Evolutionary conservation across 2,329 filamentous ascomycete species (phyloP).

Genomic region (Talaromyces islandicus): DNA sequence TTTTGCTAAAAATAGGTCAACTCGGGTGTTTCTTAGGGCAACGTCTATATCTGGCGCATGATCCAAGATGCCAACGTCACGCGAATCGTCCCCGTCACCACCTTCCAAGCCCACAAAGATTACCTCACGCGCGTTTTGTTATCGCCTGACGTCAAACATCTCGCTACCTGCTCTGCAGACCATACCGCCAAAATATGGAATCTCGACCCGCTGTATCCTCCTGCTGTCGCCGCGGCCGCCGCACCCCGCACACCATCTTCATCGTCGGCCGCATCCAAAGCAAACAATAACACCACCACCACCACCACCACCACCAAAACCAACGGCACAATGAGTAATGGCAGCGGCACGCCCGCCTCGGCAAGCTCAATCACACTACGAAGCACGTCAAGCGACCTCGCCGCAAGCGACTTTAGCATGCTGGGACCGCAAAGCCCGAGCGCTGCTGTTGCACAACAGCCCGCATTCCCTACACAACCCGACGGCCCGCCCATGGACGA

Average conservation of each 20-base stretch:
- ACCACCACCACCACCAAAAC: background rate
- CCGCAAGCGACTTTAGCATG: slow-evolving; percentile 10
- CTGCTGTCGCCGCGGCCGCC: slow-evolving; percentile 30
- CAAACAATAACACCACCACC: too few relatives aligned
- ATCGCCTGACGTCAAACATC: slow-evolving; percentile 87
- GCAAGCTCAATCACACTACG: background rate
- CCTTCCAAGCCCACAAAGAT: slow-evolving; percentile 84
- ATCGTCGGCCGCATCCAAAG: slow-evolving; percentile 9
- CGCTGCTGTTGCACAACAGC: slow-evolving; percentile 18
- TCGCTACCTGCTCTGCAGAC: slow-evolving; percentile 89
- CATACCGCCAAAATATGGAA: slow-evolving; percentile 97
- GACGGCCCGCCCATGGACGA: slow-evolving; percentile 37
- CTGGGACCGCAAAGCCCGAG: background rate
- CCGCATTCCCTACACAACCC: slow-evolving; percentile 26
- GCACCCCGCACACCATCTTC: slow-evolving; percentile 4
- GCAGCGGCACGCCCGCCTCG: slow-evolving; percentile 1
- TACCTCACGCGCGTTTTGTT: slow-evolving; percentile 90
- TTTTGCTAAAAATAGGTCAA: background rate
- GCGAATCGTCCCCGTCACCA: slow-evolving; percentile 76
- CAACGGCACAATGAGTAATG: slow-evolving; percentile 7
- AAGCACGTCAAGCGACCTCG: slow-evolving; percentile 6
- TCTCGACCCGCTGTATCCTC: slow-evolving; percentile 61
- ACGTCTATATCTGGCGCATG: slow-evolving; percentile 96
- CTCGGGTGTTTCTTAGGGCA: slow-evolving; percentile 57
- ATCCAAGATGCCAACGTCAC: slow-evolving; percentile 77